Base-by-base conservation (phyloP, 2,329 filamentous ascomycete species). In the Aspergillus proliferans region DNA sequence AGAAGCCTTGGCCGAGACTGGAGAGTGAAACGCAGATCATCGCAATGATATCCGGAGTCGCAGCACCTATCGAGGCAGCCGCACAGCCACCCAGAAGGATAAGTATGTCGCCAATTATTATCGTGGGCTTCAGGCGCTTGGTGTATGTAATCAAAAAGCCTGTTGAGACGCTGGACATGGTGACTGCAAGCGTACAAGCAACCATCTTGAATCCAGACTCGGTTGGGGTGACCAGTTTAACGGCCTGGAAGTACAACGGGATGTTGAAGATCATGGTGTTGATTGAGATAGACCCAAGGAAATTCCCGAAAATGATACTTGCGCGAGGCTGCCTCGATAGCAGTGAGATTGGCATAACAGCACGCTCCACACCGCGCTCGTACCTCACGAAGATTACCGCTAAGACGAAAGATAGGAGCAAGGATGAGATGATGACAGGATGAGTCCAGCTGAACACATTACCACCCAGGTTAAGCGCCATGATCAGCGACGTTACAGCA, bases 161-260 rank as follows among this genome's bases (percentile, higher is more conserved):
- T 1, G 82, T 83, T 0, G 72, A 62, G 1, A 81, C 75, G 41
- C 83, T 84, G 6, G 75, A 69, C 1, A 68, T 42, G 40, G 82
- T 82, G 24, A 80, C 68, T 2, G 77, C 78, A 22, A 83, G 57
- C 0, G 82, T 81, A 4, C 84, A 82, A 6, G 84, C 72, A 18
- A 87, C 77, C 47, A 91, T 82, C 40, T 83, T 80, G 24, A 89
- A 78, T n/a, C 87, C 87, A 0, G 86, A 88, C 21, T 76, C 73
- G 0, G 86, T 88, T 14, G 87, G 83, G 5, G 76, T 79, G 50
- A 84, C 82, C 46, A 86, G 76, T 43, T 87, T 82, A 22, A 88
- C 85, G 34, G 83, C 85, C 63, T 88, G 86, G 70, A 88, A 90
- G 71, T 85, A 91, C 6, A 91, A 73, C 0, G 87, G 87, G 5